A percentile compares a stretch with the other conserved stretches of the same genome.
Conservation (phyloP, 2,329 filamentous ascomycete genomes). For the Fusarium kyushuense region DNA sequence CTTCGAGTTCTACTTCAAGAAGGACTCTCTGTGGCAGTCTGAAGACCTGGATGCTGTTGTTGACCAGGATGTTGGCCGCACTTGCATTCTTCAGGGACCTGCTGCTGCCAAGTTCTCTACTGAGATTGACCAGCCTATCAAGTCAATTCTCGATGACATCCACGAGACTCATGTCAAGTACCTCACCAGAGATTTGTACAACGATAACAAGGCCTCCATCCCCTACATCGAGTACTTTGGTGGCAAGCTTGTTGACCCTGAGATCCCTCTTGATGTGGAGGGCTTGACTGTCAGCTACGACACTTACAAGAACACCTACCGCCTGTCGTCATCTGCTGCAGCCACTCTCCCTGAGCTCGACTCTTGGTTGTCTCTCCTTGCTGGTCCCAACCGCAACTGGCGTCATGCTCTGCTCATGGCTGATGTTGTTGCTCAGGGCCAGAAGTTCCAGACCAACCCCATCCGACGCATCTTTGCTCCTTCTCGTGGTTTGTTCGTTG, state of each 20-base stretch:
- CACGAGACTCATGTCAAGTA: conserved; percentile 88
- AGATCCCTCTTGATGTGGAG: conserved; percentile 82
- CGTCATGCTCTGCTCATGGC: conserved; percentile 93
- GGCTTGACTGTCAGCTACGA: conserved; percentile 87
- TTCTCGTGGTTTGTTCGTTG: conserved; percentile 86
- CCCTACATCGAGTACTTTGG: conserved; percentile 96
- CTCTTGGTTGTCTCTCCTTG: conserved; percentile 88
- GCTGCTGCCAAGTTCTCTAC: conserved; percentile 92
- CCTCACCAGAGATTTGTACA: conserved; percentile 84
- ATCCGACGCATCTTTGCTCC: conserved; percentile 92
- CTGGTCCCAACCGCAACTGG: conserved; percentile 89
- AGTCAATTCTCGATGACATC: conserved; percentile 92
- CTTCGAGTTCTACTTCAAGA: conserved; percentile 99
- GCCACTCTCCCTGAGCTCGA: conserved; percentile 82
- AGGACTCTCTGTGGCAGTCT: conserved; percentile 99
- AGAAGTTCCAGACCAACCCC: conserved; percentile 97
- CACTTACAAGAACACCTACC: conserved; percentile 82
- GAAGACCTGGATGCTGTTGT: conserved; percentile 97
- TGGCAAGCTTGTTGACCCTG: conserved; percentile 80
- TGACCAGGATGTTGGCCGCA: conserved; percentile 93
- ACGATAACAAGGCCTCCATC: conserved; percentile 76
- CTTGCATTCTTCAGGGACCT: conserved; percentile 95
- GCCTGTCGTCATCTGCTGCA: conserved; percentile 80
- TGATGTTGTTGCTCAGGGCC: conserved; percentile 93
- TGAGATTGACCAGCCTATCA: conserved; percentile 90